Evolutionary conservation across 352 stramenopile species (phyloP).

Genomic region (Phytophthora megakarya): DNA sequence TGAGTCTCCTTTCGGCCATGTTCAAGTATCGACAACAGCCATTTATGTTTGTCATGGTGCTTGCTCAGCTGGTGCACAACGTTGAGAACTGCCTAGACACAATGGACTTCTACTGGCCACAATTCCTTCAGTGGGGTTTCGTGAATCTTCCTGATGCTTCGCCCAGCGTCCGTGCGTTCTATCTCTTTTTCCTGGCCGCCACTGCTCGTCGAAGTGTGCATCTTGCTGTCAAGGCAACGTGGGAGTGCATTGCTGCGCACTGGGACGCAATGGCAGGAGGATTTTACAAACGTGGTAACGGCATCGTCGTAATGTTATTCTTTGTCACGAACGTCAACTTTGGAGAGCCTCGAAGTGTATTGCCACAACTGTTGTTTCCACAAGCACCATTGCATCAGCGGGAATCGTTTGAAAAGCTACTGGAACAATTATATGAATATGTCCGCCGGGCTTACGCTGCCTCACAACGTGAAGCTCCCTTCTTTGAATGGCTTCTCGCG

Average conservation of each 20-base stretch:
- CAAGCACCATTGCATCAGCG: slow-evolving; percentile 49
- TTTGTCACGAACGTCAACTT: slow-evolving; percentile 71
- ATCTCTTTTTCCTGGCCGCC: slow-evolving; percentile 63
- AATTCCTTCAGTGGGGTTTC: slow-evolving; percentile 73
- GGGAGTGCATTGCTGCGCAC: slow-evolving; percentile 69
- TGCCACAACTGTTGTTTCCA: slow-evolving; percentile 54
- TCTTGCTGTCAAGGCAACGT: slow-evolving; percentile 61
- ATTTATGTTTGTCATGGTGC: slow-evolving; percentile 72
- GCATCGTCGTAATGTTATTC: slow-evolving; percentile 64
- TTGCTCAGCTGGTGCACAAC: slow-evolving; percentile 63
- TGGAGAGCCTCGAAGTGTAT: slow-evolving; percentile 44
- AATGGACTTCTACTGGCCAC: slow-evolving; percentile 76
- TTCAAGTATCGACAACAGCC: slow-evolving; percentile 71
- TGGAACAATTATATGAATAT: slow-evolving; percentile 49
- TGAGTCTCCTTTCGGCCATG: slow-evolving; percentile 64
- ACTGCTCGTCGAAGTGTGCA: slow-evolving; percentile 57
- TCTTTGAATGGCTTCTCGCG: slow-evolving; percentile 61
- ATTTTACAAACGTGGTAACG: slow-evolving; percentile 47
- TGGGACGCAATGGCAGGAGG: slow-evolving; percentile 59
- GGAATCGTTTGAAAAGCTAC: slow-evolving; percentile 42
- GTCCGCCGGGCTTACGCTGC: slow-evolving; percentile 40
- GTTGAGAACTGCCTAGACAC: slow-evolving; percentile 58
- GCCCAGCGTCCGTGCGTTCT: slow-evolving; percentile 63
- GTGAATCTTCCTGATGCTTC: slow-evolving; percentile 48
- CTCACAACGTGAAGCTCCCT: slow-evolving; percentile 48